Evolutionary conservation across 1,139 yeast genomes (phyloP).

Genomic region (Kluyveromyces marxianus): DNA sequence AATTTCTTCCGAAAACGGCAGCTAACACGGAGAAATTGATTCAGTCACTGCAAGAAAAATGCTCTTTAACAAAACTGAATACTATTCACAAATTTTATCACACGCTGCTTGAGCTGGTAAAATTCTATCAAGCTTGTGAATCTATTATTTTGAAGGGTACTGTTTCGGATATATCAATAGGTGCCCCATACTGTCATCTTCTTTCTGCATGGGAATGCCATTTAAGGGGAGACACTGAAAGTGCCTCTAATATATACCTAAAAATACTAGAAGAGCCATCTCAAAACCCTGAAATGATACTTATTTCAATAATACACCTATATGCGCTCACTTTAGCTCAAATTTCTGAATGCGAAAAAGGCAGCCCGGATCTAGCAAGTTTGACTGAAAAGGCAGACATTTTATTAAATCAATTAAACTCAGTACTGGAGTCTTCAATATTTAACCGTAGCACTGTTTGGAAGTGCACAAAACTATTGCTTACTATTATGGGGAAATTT

Average conservation of each 20-base stretch:
- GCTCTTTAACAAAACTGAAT: slow-evolving; percentile 11
- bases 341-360: slow-evolving; percentile 11
- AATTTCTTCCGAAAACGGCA: slow-evolving; percentile 25
- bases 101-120: slow-evolving; percentile 13
- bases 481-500: slow-evolving; percentile 26
- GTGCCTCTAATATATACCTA: slow-evolving; percentile 3
- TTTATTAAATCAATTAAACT: slow-evolving; percentile 18
- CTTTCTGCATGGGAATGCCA: slow-evolving; percentile 13
- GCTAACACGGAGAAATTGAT: slow-evolving; percentile 15
- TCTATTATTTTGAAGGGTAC: slow-evolving; percentile 7
- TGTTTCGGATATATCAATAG: not conserved
- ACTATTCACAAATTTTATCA: slow-evolving; percentile 14
- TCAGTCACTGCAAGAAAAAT: slow-evolving; percentile 1
- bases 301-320: slow-evolving; percentile 21
- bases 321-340: slow-evolving; percentile 15
- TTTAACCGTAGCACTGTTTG: slow-evolving; percentile 18
- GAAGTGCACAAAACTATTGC: slow-evolving; percentile 23
- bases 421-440: slow-evolving; percentile 10
- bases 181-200: slow-evolving; percentile 4
- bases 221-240: slow-evolving; percentile 4
- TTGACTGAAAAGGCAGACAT: slow-evolving; percentile 9
- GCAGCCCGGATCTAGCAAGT: slow-evolving; percentile 1
- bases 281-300: slow-evolving; percentile 14
- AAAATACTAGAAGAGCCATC: slow-evolving; percentile 6
- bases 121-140: slow-evolving; percentile 24